Percentiles rank a stretch among this genome's conserved stretches.
Conservation (phyloP, 176 grass and related monocot genomes). For the Hordeum marinum region DNA sequence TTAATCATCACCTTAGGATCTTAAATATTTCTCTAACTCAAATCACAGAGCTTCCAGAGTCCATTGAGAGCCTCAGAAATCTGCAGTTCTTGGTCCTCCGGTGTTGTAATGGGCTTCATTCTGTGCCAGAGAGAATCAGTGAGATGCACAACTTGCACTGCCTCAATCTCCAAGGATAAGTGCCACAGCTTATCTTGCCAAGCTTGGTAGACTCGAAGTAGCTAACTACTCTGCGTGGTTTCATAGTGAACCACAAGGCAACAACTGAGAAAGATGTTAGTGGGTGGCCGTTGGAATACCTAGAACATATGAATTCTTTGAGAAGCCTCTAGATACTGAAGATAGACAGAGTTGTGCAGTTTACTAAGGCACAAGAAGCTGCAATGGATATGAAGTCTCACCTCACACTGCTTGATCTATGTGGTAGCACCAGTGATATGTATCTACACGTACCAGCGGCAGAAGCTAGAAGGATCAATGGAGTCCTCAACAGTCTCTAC, state of each 20-base stretch:
- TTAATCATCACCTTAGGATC: slow-evolving; percentile 32
- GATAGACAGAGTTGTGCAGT: slow-evolving; percentile 19
- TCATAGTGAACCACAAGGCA: slow-evolving; percentile 15
- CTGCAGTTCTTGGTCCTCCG: slow-evolving; percentile 37
- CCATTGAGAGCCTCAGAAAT: slow-evolving; percentile 23
- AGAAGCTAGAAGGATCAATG: slow-evolving; percentile 12
- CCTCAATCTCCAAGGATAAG: slow-evolving; percentile 30
- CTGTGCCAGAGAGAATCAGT: slow-evolving; percentile 15
- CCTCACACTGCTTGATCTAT: slow-evolving; percentile 30
- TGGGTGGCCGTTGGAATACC: slow-evolving; percentile 32
- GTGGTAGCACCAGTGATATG: neutral
- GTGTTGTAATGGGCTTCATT: slow-evolving; percentile 1
- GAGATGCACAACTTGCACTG: slow-evolving; percentile 24
- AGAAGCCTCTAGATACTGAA: slow-evolving; percentile 24
- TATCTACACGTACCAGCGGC: neutral
- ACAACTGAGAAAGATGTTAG: slow-evolving; percentile 5
- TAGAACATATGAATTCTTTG: slow-evolving; percentile 11
- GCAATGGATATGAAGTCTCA: slow-evolving; percentile 12
- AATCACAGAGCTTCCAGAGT: slow-evolving; percentile 30
- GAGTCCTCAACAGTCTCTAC: slow-evolving; percentile 4
- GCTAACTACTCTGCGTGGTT: slow-evolving; percentile 27
- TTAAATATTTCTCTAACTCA: slow-evolving; percentile 37
- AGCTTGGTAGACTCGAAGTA: slow-evolving; percentile 14
- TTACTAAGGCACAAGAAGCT: slow-evolving; percentile 6
- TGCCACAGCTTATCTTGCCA: neutral